Evolutionary conservation across 306 rosid species (phyloP).

Genomic region (Corylus avellana): DNA sequence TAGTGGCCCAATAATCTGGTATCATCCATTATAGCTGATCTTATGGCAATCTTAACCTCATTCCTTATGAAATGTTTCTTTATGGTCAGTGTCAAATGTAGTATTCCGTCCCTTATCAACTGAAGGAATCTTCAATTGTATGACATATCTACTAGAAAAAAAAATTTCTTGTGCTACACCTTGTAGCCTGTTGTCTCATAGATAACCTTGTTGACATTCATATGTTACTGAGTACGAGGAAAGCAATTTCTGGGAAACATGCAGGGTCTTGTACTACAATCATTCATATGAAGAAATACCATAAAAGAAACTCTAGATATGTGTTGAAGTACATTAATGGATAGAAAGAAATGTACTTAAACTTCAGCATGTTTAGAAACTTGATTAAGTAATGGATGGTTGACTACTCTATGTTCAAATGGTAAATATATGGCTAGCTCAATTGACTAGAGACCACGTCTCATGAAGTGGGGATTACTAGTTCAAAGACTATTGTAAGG

Average conservation of each 20-base stretch:
- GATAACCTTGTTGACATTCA: background rate
- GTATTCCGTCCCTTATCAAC: background rate
- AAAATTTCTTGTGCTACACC: background rate
- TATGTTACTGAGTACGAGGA: background rate
- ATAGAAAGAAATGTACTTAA: background rate
- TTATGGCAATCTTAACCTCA: background rate
- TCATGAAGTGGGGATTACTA: too few species aligned
- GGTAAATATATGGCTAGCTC: background rate
- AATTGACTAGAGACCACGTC: too few species aligned
- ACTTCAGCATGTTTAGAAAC: background rate
- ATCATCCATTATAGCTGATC: background rate
- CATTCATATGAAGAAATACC: background rate
- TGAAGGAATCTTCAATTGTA: background rate
- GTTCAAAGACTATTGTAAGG: background rate
- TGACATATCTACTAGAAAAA: background rate
- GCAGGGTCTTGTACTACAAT: background rate
- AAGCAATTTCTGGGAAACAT: background rate
- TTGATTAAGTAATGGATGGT: background rate
- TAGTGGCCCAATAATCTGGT: background rate
- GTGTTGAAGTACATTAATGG: background rate
- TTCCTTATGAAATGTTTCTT: slow-evolving; percentile 1
- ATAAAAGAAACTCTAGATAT: background rate
- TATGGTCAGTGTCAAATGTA: background rate
- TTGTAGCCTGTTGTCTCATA: background rate
- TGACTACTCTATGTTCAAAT: background rate